phyloP scores from a whole-genome alignment of 345 rosid genomes.

The Trapa bicornis region DNA sequence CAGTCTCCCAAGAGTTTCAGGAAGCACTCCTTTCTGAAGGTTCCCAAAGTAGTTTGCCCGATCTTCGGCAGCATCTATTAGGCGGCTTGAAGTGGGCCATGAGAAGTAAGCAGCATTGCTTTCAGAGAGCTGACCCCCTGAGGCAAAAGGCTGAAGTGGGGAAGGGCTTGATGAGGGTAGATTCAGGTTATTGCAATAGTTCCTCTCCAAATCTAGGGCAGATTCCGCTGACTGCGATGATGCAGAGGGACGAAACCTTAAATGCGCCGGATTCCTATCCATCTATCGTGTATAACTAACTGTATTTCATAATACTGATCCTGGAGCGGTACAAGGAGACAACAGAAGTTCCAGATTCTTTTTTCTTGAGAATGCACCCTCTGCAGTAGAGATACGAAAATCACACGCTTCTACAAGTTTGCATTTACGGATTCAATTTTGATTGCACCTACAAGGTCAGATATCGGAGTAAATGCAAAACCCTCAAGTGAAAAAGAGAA shows the following conservation, averaged over 20 bases:
- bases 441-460: slow-evolving; percentile 3
- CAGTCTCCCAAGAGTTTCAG: slow-evolving; percentile 52
- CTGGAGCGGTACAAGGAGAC: neutral
- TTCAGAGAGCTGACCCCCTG: slow-evolving; percentile 71
- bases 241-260: slow-evolving; percentile 41
- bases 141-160: slow-evolving; percentile 55
- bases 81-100: slow-evolving; percentile 80
- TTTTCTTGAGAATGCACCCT: neutral
- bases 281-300: slow-evolving; percentile 19
- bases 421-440: neutral
- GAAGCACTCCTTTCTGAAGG: slow-evolving; percentile 85
- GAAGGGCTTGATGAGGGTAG: slow-evolving; percentile 39
- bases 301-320: slow-evolving; percentile 16
- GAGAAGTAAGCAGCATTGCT: slow-evolving; percentile 90
- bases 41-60: slow-evolving; percentile 87
- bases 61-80: slow-evolving; percentile 77
- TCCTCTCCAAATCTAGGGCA: slow-evolving; percentile 61
- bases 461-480: neutral
- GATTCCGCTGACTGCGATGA: slow-evolving; percentile 60
- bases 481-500: neutral
- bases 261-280: slow-evolving; percentile 34
- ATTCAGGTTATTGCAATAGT: slow-evolving; percentile 32
- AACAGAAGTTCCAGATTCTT: no score
- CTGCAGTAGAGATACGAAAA: neutral
- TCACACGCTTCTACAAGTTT: slow-evolving; percentile 5